Evolutionary conservation across 2,329 filamentous ascomycete genomes (phyloP), one percentile per base, ranked within the genome.

Genomic region (Beauveria asiatica): DNA sequence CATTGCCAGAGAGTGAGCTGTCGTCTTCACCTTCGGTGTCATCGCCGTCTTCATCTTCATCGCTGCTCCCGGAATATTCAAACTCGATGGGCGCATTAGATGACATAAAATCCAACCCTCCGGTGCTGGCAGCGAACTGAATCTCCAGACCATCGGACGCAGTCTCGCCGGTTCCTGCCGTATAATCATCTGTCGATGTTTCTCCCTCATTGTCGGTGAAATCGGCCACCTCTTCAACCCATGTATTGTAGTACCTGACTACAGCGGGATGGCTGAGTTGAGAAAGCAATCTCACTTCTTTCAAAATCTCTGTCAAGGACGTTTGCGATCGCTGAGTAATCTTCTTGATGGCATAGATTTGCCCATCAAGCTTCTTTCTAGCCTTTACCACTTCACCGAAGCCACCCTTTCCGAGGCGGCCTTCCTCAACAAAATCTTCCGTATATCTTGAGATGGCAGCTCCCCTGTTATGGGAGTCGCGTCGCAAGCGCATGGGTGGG

Each of bases 321-420:
- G 86, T 82, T 27, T 88, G 83, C 1, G 90, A 90, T 56, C 87
- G 87, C 66, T 94, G 90, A 1, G 86, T 90, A 63, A 99, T 94
- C 71, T 97, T 97, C 73, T 99, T 99, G 70, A 99, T 90, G 19
- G 94, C 94, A 73, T 97, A 99, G 48, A 95, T 87, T 61, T 92
- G 89, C 0, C 90, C 90, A 70, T 97, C 94, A 4, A 97, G 83
- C 75, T 94, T 96, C 73, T 96, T 96, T 37, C 93, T 84, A 3
- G 93, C 93, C 72, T 96, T 95, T 59, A 97, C 91, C 23, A 99
- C 94, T 74, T 97, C 91, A 5, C 94, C 94, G 74, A 96, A 99
- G 0, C 93, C 94, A 48, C 94, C 94, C 71, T 93, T 95, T 3
- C 94, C 94, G 13, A 99, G 79, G 5, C 89, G 84, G 16, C 90